Conservation (phyloP, 768 basidiomycete genomes). For the Lentinula sp. region DNA sequence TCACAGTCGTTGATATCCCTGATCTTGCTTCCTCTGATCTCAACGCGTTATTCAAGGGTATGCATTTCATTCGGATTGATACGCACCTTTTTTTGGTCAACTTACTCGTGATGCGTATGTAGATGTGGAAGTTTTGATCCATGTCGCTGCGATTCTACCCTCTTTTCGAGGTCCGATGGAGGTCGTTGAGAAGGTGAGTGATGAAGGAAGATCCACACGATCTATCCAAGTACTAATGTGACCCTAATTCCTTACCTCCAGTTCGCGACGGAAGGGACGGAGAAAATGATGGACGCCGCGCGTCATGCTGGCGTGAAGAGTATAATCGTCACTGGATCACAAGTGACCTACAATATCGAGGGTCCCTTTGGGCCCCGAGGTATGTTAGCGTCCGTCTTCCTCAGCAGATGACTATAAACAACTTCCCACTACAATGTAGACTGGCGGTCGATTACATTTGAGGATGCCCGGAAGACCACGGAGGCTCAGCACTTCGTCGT, state of each 20-base stretch:
- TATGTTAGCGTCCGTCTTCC: neutral
- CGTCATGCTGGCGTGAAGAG: constrained; percentile 2
- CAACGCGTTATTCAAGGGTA: neutral
- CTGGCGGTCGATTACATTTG: neutral
- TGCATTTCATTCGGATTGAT: neutral
- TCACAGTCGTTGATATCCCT: constrained; percentile 5
- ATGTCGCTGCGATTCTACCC: constrained; percentile 20
- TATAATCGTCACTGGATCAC: constrained; percentile 3
- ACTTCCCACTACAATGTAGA: neutral
- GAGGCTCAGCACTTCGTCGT: neutral
- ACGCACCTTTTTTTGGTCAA: neutral
- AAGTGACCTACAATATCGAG: constrained; percentile 1
- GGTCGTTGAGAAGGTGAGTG: neutral
- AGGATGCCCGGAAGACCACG: constrained; percentile 2
- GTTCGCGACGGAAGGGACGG: constrained; percentile 3
- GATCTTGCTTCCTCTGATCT: constrained; percentile 2
- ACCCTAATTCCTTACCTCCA: neutral
- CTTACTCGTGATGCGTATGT: constrained; percentile 8
- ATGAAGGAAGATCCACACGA: neutral
- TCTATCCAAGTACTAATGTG: neutral
- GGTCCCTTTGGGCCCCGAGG: constrained; percentile 6
- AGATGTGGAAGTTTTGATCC: constrained; percentile 33
- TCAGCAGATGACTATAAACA: too few relatives aligned
- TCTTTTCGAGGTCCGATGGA: constrained; percentile 2
- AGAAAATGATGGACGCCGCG: neutral